Evolutionary conservation across 768 basidiomycete genomes (phyloP).

Genomic region (Chalciporus piperatus): DNA sequence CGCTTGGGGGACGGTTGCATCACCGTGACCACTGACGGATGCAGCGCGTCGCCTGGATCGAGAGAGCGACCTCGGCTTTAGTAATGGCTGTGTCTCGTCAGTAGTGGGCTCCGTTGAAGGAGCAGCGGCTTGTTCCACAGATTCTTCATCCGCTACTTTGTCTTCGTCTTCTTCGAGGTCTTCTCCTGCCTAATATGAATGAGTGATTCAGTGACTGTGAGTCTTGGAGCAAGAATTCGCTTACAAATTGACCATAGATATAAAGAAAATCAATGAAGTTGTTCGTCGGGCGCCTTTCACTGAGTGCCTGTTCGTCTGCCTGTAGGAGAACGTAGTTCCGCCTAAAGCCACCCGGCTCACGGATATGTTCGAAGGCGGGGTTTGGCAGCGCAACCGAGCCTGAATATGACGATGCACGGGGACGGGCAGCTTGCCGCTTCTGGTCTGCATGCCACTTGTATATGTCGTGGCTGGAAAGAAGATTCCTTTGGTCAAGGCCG

Average conservation of each 20-base stretch:
- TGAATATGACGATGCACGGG: constrained; percentile 69
- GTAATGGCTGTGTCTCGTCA: constrained; percentile 57
- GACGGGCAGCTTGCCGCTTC: constrained; percentile 54
- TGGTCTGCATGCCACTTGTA: constrained; percentile 93
- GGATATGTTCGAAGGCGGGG: constrained; percentile 88
- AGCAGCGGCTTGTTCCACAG: constrained; percentile 26
- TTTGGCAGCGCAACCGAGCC: constrained; percentile 51
- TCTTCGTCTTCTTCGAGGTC: constrained; percentile 87
- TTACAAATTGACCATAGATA: constrained; percentile 93
- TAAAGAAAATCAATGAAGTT: constrained; percentile 95
- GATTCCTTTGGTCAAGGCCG: constrained; percentile 13
- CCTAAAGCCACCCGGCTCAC: constrained; percentile 93
- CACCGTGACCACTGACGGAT: constrained; percentile 69
- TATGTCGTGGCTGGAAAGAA: constrained; percentile 68
- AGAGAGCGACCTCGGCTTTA: constrained; percentile 48
- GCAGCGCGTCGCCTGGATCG: constrained; percentile 51
- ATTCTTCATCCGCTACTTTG: constrained; percentile 56
- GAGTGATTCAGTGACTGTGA: background rate
- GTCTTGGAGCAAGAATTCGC: constrained; percentile 28
- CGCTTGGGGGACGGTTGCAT: constrained; percentile 88
- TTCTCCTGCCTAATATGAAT: constrained; percentile 70
- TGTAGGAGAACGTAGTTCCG: constrained; percentile 80
- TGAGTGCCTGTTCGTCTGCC: constrained; percentile 62
- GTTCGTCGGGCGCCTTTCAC: constrained; percentile 62
- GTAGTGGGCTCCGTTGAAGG: constrained; percentile 4